Evolutionary conservation across 495 filamentous ascomycete species (phyloP).

Genomic region (Xylaria sp.): DNA sequence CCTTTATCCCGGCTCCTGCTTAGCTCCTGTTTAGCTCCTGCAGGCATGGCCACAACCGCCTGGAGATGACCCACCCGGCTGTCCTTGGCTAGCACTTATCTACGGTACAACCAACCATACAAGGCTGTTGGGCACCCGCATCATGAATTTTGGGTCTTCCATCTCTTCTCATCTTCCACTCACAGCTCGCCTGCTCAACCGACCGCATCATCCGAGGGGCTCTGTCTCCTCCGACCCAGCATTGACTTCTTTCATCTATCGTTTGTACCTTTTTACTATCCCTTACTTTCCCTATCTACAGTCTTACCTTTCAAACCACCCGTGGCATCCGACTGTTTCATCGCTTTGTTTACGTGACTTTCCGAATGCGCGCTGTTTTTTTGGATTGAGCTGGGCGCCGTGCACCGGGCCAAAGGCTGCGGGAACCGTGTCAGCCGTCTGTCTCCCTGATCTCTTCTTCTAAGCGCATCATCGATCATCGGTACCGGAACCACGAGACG

Average conservation of each 20-base stretch:
- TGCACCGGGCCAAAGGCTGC: not conserved
- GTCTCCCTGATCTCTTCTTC: not conserved
- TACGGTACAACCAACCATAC: no score
- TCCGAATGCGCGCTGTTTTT: constrained; percentile 8
- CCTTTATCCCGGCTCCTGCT: not conserved
- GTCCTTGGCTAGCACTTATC: constrained; percentile 10
- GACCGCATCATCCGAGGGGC: constrained; percentile 6
- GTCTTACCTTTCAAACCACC: constrained; percentile 16
- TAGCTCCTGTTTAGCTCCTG: no score
- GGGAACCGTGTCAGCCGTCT: not conserved
- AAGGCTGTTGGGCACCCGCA: not conserved
- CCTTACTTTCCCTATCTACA: not conserved
- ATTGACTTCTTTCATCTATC: constrained; percentile 9
- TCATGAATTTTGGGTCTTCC: constrained; percentile 16
- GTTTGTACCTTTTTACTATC: not conserved
- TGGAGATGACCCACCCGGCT: not conserved
- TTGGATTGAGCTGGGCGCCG: not conserved
- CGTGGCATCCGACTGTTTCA: constrained; percentile 2
- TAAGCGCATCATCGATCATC: not conserved
- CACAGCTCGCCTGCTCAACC: not conserved
- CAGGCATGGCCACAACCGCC: not conserved
- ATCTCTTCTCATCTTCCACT: constrained; percentile 14
- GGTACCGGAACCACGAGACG: not conserved
- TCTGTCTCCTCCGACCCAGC: not conserved
- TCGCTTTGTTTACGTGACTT: constrained; percentile 16